These are phyloP conservation scores for Cutaneotrichosporon spelunceum DNA, from an alignment of 1,284 basidiomycete species.

Conservation along the genomic window DNA sequence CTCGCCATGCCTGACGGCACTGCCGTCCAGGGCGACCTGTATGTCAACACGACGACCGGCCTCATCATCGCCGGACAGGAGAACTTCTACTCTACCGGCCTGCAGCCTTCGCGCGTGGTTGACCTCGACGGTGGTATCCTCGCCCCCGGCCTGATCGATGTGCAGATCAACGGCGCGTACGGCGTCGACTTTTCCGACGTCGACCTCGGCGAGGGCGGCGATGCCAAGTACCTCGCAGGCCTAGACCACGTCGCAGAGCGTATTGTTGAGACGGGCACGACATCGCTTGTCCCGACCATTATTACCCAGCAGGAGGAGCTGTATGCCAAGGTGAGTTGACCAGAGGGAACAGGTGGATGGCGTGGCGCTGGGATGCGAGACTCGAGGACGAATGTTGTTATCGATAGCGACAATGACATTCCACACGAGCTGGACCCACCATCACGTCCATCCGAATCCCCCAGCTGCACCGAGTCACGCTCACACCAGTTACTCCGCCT, in stretches of 20 bases:
- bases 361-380: neutral
- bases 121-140: constrained; percentile 64
- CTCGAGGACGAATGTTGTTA: neutral
- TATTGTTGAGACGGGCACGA: constrained; percentile 83
- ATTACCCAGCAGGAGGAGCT: constrained; percentile 54
- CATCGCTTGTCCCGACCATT: constrained; percentile 68
- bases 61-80: constrained; percentile 39
- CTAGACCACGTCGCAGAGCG: constrained; percentile 67
- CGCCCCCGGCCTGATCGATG: constrained; percentile 75
- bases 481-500: constrained; percentile 54
- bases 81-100: constrained; percentile 28
- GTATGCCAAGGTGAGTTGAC: constrained; percentile 51
- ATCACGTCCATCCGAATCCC: too few species aligned
- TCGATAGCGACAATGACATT: too few species aligned
- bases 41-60: constrained; percentile 33
- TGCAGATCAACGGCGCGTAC: constrained; percentile 71
- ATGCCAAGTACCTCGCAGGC: constrained; percentile 64
- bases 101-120: constrained; percentile 26
- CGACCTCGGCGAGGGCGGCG: constrained; percentile 61
- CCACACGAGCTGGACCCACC: too few species aligned
- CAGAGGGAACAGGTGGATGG: neutral
- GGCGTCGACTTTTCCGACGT: constrained; percentile 80
- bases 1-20: constrained; percentile 71
- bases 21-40: constrained; percentile 37
- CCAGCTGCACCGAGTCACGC: neutral